These are phyloP conservation scores for Taiozyma sp. DNA, from an alignment of 1,139 yeast genomes.

Conservation along the genomic window DNA sequence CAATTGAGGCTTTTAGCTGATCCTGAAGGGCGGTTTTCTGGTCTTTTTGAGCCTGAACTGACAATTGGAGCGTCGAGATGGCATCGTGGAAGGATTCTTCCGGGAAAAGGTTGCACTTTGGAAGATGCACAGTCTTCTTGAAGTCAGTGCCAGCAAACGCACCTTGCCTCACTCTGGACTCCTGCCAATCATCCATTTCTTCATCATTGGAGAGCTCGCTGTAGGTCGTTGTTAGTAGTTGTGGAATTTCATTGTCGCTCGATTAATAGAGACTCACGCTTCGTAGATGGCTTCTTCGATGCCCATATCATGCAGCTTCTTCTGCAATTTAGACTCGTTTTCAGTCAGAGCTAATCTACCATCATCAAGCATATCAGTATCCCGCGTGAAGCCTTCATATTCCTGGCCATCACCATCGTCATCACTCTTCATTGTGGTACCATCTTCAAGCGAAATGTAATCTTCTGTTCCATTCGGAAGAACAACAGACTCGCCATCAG, in stretches of 20 bases:
- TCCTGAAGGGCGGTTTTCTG: background rate
- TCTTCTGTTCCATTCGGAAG: background rate
- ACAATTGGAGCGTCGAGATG: background rate
- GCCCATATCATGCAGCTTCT: constrained; percentile 28
- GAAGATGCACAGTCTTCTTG: background rate
- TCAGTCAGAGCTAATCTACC: constrained; percentile 32
- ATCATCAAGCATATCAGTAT: constrained; percentile 29
- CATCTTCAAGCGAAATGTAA: constrained; percentile 1
- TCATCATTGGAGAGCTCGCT: constrained; percentile 28
- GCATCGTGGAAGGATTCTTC: constrained; percentile 2
- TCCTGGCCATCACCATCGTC: constrained; percentile 28
- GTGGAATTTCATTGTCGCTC: constrained; percentile 18
- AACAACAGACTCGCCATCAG: background rate
- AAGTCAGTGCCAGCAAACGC: background rate
- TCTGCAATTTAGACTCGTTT: constrained; percentile 23
- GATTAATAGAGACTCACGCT: constrained; percentile 24
- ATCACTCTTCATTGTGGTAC: background rate
- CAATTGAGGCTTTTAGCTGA: background rate
- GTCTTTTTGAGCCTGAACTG: background rate
- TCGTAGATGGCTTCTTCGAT: constrained; percentile 36
- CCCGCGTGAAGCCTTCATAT: constrained; percentile 28
- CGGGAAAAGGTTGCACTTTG: constrained; percentile 7
- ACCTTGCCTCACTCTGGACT: constrained; percentile 13
- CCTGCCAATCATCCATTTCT: constrained; percentile 24
- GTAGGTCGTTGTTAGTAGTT: constrained; percentile 26